Conservation (phyloP, 305 asterid species). For the Rubia occidens region DNA sequence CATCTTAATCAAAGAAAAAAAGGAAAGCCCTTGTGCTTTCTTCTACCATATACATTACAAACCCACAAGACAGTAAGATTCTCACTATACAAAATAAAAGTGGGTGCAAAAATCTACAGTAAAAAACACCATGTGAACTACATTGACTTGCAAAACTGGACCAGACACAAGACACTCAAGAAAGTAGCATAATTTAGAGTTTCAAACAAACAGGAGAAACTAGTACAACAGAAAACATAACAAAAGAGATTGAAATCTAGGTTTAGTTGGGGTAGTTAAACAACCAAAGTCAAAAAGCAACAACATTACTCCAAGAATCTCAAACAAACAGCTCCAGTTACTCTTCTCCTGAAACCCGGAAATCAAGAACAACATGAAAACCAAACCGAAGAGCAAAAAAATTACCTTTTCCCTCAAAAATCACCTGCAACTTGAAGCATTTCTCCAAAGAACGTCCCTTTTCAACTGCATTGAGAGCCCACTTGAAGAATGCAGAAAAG, state of each 20-base stretch:
- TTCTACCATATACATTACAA: constrained; percentile 3
- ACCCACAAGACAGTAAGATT: constrained; percentile 10
- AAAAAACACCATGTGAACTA: constrained; percentile 9
- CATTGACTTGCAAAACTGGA: not conserved
- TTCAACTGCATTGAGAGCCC: constrained; percentile 26
- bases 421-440: constrained; percentile 46
- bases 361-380: not conserved
- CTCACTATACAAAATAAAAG: constrained; percentile 7
- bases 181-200: not conserved
- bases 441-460: constrained; percentile 10
- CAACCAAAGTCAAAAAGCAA: not conserved
- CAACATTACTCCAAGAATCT: constrained; percentile 4
- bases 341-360: not conserved
- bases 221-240: not conserved
- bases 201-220: not conserved
- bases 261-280: constrained; percentile 11
- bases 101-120: not conserved
- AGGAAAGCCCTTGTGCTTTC: constrained; percentile 8
- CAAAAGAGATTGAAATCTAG: not conserved
- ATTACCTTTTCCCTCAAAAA: not conserved
- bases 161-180: not conserved
- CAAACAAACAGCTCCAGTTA: not conserved
- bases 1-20: constrained; percentile 1
- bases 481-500: constrained; percentile 15
- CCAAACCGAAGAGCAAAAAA: not conserved